These are phyloP conservation scores for Bombardia bombarda DNA, from an alignment of 495 filamentous ascomycete genomes.

Conservation along the genomic window DNA sequence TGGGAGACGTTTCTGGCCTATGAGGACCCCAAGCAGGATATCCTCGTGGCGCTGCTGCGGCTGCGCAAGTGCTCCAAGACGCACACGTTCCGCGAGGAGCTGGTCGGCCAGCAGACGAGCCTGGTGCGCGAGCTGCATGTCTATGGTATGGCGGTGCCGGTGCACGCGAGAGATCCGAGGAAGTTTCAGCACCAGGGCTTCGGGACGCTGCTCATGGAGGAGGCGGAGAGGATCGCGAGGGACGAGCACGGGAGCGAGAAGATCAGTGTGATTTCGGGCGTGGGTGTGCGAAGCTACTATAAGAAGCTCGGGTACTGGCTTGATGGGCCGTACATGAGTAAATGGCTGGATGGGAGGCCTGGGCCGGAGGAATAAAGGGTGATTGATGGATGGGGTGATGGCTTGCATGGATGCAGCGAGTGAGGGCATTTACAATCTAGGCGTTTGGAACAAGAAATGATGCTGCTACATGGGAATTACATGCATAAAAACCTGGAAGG, in stretches of 20 bases:
- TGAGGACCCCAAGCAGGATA: conserved; percentile 97
- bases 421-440: too few species aligned
- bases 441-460: too few species aligned
- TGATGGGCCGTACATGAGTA: conserved; percentile 88
- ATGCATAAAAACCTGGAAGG: too few species aligned
- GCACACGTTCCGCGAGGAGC: conserved; percentile 85
- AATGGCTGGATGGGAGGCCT: conserved; percentile 45
- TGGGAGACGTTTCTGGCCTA: conserved; percentile 99
- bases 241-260: conserved; percentile 90
- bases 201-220: conserved; percentile 93
- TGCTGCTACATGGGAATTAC: too few species aligned
- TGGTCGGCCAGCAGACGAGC: conserved; percentile 78
- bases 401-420: too few species aligned
- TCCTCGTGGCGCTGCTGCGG: conserved; percentile 84
- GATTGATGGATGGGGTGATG: too few species aligned
- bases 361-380: too few species aligned
- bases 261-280: conserved; percentile 91
- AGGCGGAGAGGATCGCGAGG: conserved; percentile 88
- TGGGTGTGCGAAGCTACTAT: conserved; percentile 92
- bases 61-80: conserved; percentile 82
- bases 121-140: conserved; percentile 93
- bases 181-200: conserved; percentile 99
- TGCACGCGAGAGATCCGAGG: conserved; percentile 84
- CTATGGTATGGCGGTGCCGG: conserved; percentile 89
- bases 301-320: conserved; percentile 83